phyloP scores from a whole-genome alignment of 148 eudicot genomes.

The Silene conica region DNA sequence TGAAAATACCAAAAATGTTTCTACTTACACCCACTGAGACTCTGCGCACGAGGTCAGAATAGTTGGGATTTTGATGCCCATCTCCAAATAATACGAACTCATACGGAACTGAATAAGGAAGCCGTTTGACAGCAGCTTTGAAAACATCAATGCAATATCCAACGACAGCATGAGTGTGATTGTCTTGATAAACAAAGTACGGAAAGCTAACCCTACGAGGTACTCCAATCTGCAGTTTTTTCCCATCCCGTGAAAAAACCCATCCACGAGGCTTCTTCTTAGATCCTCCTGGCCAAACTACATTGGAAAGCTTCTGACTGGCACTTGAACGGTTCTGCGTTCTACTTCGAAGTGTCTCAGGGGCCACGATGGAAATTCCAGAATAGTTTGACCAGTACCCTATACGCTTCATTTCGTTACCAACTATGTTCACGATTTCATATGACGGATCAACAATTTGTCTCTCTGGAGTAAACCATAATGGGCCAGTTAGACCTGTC shows the following conservation, averaged over 20 bases:
- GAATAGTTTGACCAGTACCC: slow-evolving; percentile 62
- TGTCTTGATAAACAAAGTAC: slow-evolving; percentile 33
- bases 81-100: slow-evolving; percentile 39
- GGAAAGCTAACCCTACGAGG: slow-evolving; percentile 42
- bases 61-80: slow-evolving; percentile 39
- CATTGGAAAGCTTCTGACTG: slow-evolving; percentile 33
- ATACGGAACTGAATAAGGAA: slow-evolving; percentile 44
- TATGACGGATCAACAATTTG: slow-evolving; percentile 33
- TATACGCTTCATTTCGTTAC: slow-evolving; percentile 23
- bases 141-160: slow-evolving; percentile 54
- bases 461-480: slow-evolving; percentile 28
- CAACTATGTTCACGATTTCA: slow-evolving; percentile 44
- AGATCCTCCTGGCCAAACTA: slow-evolving; percentile 47
- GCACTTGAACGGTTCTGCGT: slow-evolving; percentile 32
- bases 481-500: slow-evolving; percentile 41
- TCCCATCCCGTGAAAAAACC: slow-evolving; percentile 40
- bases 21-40: slow-evolving; percentile 39
- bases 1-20: not conserved
- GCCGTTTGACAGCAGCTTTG: slow-evolving; percentile 35
- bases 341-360: slow-evolving; percentile 29
- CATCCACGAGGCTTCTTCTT: slow-evolving; percentile 42
- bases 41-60: slow-evolving; percentile 37
- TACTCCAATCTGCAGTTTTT: slow-evolving; percentile 36
- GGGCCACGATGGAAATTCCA: slow-evolving; percentile 39
- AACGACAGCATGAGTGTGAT: slow-evolving; percentile 20